Evolutionary conservation across 2,329 filamentous ascomycete species (phyloP).

Genomic region (Coccinonectria pachysandricola): DNA sequence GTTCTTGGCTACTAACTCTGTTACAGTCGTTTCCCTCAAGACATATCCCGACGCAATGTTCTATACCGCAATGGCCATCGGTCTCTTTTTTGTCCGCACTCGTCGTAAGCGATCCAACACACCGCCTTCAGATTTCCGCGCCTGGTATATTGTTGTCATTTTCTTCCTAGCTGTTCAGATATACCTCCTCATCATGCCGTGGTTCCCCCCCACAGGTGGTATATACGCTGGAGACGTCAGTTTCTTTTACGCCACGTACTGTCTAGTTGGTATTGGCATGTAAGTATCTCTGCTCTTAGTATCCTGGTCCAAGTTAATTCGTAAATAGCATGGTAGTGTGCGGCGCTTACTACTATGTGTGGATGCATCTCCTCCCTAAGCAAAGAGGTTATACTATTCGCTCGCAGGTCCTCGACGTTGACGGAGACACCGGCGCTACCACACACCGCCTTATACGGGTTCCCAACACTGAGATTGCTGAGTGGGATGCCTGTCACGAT

Average conservation of each 20-base stretch:
- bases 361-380: constrained; percentile 46
- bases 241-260: constrained; percentile 66
- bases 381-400: constrained; percentile 43
- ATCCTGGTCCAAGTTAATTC: background rate
- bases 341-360: constrained; percentile 46
- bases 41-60: constrained; percentile 52
- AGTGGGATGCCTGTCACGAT: constrained; percentile 52
- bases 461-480: constrained; percentile 34
- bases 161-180: constrained; percentile 51
- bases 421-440: constrained; percentile 28
- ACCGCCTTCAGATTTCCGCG: constrained; percentile 39
- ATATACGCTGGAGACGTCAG: constrained; percentile 52
- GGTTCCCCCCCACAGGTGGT: constrained; percentile 56
- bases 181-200: constrained; percentile 59
- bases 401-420: constrained; percentile 40
- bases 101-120: constrained; percentile 41
- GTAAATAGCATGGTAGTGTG: constrained; percentile 37
- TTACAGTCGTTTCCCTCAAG: constrained; percentile 45
- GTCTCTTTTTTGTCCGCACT: constrained; percentile 47
- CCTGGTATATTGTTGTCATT: constrained; percentile 46
- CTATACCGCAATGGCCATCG: constrained; percentile 42
- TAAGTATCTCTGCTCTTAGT: constrained; percentile 27
- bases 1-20: too few species aligned
- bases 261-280: constrained; percentile 53
- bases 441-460: constrained; percentile 43